These are phyloP conservation scores for Veloporphyrellus conicus DNA, from an alignment of 1,284 basidiomycete species.

Conservation along the genomic window DNA sequence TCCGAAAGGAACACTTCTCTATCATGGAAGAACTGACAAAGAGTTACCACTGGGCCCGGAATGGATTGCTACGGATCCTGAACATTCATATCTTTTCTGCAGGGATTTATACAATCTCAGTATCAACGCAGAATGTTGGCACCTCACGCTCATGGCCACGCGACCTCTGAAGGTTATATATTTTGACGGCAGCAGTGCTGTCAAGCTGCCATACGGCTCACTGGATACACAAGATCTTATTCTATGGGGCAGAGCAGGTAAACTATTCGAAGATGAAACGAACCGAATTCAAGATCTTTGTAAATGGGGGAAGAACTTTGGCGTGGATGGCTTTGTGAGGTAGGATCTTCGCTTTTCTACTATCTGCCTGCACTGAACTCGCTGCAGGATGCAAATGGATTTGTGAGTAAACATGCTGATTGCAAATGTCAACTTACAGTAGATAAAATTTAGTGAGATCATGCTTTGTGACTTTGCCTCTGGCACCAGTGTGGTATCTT, in stretches of 20 bases:
- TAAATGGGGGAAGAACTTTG: constrained; percentile 34
- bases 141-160: constrained; percentile 36
- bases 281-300: constrained; percentile 34
- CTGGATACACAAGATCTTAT: constrained; percentile 46
- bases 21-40: constrained; percentile 32
- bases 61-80: constrained; percentile 44
- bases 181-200: constrained; percentile 43
- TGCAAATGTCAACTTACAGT: neutral
- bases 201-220: constrained; percentile 34
- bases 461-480: constrained; percentile 46
- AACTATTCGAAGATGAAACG: constrained; percentile 24
- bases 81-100: constrained; percentile 41
- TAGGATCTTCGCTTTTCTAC: constrained; percentile 4
- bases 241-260: constrained; percentile 31
- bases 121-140: constrained; percentile 32
- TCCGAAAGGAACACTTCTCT: constrained; percentile 40
- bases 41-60: constrained; percentile 36
- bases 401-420: constrained; percentile 36
- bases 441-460: constrained; percentile 39
- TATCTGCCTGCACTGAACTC: neutral
- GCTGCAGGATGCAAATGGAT: constrained; percentile 44
- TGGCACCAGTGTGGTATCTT: too few species aligned
- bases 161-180: constrained; percentile 40
- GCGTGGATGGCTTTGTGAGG: constrained; percentile 41
- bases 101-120: neutral